A percentile compares a stretch with the other conserved stretches of the same genome.
Evolutionary conservation across 768 basidiomycete genomes (phyloP).

Genomic region (Tricholomella constricta): DNA sequence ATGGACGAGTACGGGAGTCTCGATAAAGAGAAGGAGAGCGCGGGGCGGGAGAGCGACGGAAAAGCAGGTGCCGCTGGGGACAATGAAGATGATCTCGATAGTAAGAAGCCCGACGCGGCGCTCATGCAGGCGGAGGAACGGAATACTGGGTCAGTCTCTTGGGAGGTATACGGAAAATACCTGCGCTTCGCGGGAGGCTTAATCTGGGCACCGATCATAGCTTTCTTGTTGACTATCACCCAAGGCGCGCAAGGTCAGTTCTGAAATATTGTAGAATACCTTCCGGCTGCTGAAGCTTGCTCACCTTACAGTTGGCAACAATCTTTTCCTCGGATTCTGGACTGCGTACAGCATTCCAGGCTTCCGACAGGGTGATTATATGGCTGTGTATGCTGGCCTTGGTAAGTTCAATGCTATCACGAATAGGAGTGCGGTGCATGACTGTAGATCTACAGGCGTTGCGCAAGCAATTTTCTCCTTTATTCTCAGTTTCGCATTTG

Average conservation of each 20-base stretch:
- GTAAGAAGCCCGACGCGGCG: conserved; percentile 30
- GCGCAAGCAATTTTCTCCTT: conserved; percentile 56
- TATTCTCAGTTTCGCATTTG: conserved; percentile 47
- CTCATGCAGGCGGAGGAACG: conserved; percentile 62
- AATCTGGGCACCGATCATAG: conserved; percentile 47
- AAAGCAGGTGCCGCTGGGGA: neutral
- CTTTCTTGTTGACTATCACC: conserved; percentile 43
- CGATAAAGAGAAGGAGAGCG: conserved; percentile 36
- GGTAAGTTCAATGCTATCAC: conserved; percentile 28
- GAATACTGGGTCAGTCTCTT: conserved; percentile 52
- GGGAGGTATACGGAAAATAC: conserved; percentile 52
- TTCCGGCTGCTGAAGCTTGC: neutral
- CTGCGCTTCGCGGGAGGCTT: conserved; percentile 48
- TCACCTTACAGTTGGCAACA: conserved; percentile 51
- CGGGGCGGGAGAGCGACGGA: conserved; percentile 13
- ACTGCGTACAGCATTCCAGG: conserved; percentile 52
- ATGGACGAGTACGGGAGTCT: conserved; percentile 58
- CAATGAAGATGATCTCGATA: conserved; percentile 13
- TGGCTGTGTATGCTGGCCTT: conserved; percentile 55
- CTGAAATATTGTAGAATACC: neutral
- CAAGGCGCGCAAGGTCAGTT: conserved; percentile 53
- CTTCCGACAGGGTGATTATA: conserved; percentile 66
- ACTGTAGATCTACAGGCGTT: conserved; percentile 34
- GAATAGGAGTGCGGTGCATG: too few relatives aligned
- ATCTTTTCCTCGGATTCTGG: conserved; percentile 79